These are phyloP conservation scores for Paramarasmius palmivorus DNA, from an alignment of 1,284 basidiomycete genomes.

Conservation along the genomic window DNA sequence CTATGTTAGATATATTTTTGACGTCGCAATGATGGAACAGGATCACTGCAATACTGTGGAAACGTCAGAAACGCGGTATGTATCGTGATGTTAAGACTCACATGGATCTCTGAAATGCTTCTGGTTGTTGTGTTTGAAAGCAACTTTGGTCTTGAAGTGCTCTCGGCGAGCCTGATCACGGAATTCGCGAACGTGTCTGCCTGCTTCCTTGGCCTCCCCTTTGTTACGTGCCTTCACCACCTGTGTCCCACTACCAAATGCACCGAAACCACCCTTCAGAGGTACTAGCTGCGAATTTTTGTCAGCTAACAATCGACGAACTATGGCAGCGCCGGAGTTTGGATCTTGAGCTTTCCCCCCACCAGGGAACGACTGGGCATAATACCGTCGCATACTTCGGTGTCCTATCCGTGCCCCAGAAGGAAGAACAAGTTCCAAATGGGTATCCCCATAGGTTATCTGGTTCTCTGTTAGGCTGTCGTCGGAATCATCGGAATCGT, in stretches of 20 bases:
- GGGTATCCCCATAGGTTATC: slow-evolving; percentile 72
- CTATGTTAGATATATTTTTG: slow-evolving; percentile 6
- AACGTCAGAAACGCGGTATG: neutral
- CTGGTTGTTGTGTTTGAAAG: slow-evolving; percentile 81
- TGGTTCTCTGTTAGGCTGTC: slow-evolving; percentile 50
- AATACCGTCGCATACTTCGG: slow-evolving; percentile 84
- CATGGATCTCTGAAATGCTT: slow-evolving; percentile 81
- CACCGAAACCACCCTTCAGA: slow-evolving; percentile 83
- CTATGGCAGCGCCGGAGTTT: slow-evolving; percentile 70
- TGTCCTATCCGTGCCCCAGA: slow-evolving; percentile 94
- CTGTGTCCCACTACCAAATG: slow-evolving; percentile 77
- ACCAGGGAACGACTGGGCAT: slow-evolving; percentile 77
- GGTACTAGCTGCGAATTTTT: slow-evolving; percentile 85
- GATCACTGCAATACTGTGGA: slow-evolving; percentile 15
- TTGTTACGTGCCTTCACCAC: slow-evolving; percentile 90
- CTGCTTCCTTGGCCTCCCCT: slow-evolving; percentile 93
- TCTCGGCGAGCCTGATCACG: slow-evolving; percentile 80
- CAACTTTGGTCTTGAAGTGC: slow-evolving; percentile 84
- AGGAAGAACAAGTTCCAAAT: slow-evolving; percentile 91
- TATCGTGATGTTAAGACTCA: slow-evolving; percentile 21
- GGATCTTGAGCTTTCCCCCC: slow-evolving; percentile 53
- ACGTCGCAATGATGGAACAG: slow-evolving; percentile 1
- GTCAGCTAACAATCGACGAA: slow-evolving; percentile 75
- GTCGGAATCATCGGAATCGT: slow-evolving; percentile 33
- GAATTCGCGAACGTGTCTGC: slow-evolving; percentile 84